These are phyloP conservation scores for Chalaropsis ovoidea DNA, from an alignment of 2,329 filamentous ascomycete species.

Conservation along the genomic window DNA sequence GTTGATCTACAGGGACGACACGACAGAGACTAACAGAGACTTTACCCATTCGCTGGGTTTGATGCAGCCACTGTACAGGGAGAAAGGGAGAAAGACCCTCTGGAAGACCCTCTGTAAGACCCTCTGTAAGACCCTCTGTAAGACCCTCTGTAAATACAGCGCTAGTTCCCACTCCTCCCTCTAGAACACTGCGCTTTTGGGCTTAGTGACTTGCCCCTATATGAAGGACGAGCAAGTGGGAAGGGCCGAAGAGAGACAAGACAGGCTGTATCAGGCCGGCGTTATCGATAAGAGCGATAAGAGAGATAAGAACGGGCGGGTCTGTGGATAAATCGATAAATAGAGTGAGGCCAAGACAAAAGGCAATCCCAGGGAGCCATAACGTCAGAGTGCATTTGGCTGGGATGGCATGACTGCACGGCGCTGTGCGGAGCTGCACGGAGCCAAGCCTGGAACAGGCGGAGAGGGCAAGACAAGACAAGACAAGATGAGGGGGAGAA, in stretches of 20 bases:
- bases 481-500: no score
- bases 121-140: not conserved
- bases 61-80: not conserved
- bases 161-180: not conserved
- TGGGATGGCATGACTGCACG: no score
- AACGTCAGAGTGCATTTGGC: not conserved
- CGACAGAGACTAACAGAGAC: no score
- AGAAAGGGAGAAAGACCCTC: not conserved
- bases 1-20: not conserved
- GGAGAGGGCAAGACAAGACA: not conserved
- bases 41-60: not conserved
- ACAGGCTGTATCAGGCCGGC: not conserved
- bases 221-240: not conserved
- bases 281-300: not conserved
- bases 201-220: not conserved
- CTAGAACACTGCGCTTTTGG: not conserved
- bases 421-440: no score
- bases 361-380: not conserved
- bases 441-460: not conserved
- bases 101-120: no score
- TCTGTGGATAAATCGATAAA: not conserved
- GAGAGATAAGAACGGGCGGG: no score
- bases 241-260: slow-evolving; percentile 1
- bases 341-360: not conserved
- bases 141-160: not conserved